Evolutionary conservation across 2,329 filamentous ascomycete genomes (phyloP), one percentile per base, ranked within the genome.

Genomic region (Epichloe gansuensis): DNA sequence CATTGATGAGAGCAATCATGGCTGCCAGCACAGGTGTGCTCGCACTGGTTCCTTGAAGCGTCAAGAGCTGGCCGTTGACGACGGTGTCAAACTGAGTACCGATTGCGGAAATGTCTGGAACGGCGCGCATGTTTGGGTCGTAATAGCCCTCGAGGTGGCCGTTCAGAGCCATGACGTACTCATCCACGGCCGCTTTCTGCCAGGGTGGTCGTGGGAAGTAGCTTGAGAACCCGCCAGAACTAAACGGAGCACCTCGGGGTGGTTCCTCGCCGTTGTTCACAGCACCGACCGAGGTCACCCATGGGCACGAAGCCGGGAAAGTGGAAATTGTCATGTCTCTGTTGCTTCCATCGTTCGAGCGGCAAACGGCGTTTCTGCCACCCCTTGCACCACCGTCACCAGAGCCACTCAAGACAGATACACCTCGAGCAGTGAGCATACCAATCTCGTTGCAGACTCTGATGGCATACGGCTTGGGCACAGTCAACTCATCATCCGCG

Each of bases 271-370:
- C 57, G 56, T 68, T 68, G 40, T 55, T 60, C 1, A 80, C 82
- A 1, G 77, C 83, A 6, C 84, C 84, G 1, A 87, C 77, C 2
- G 75, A 68, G 0, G 84, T 87, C 7, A 87, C 76, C 63, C 78
- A 87, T 0, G 83, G 84, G 58, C 84, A 88, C 0, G 76, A 75
- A 0, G 76, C 77, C 0, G 84, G 84, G 65, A 87, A 88, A 5
- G 73, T 75, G 1, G 81, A 74, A 34, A 80, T 68, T 60, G 83
- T 80, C 21, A 74, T 70, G 9, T 74, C 74, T 1, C 69, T 74
- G 53, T 77, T 72, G 43, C 66, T 71, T 23, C 80, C 81, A 52
- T 84, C 79, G 60, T 82, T 81, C 52, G 72, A 73, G 49, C 71
- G 66, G 66, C 82, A 86, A 21, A 57, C 61, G 53, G 80, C 82